phyloP scores from a whole-genome alignment of 129 eudicot genomes.

The Flaveria trinervia region DNA sequence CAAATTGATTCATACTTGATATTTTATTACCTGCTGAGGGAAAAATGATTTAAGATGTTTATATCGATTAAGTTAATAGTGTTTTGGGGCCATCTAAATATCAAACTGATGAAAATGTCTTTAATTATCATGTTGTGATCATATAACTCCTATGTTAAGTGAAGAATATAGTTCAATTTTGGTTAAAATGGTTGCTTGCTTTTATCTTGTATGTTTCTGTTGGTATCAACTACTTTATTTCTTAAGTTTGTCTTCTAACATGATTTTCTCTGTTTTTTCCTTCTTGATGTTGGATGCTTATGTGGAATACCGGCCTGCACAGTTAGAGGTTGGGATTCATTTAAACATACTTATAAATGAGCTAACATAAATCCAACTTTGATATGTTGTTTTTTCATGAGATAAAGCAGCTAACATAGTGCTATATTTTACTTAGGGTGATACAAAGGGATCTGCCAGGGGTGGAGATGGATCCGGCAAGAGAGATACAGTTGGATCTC shows the following conservation, averaged over 20 bases:
- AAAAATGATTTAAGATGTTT: constrained; percentile 2
- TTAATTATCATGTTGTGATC: background rate
- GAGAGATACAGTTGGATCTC: constrained; percentile 61
- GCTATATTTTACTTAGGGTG: constrained; percentile 53
- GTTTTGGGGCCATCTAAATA: constrained; percentile 4
- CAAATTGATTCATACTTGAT: background rate
- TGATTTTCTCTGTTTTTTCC: constrained; percentile 14
- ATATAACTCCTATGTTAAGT: constrained; percentile 6
- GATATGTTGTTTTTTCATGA: background rate
- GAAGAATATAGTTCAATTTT: constrained; percentile 6
- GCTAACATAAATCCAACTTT: background rate
- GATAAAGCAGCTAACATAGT: constrained; percentile 17
- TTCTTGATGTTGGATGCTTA: constrained; percentile 23
- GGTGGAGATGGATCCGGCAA: constrained; percentile 73
- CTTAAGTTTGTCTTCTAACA: constrained; percentile 25
- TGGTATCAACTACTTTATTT: constrained; percentile 4
- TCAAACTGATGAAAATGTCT: background rate
- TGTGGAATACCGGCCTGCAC: constrained; percentile 31
- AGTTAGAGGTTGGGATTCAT: constrained; percentile 64
- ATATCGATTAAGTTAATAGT: background rate
- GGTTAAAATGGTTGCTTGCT: background rate
- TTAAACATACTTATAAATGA: background rate
- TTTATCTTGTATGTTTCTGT: constrained; percentile 10
- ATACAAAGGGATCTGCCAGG: constrained; percentile 83
- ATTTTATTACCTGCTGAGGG: background rate